These are phyloP conservation scores for Neopestalotiopsis sp. DNA, from an alignment of 2,329 filamentous ascomycete species.

Conservation along the genomic window DNA sequence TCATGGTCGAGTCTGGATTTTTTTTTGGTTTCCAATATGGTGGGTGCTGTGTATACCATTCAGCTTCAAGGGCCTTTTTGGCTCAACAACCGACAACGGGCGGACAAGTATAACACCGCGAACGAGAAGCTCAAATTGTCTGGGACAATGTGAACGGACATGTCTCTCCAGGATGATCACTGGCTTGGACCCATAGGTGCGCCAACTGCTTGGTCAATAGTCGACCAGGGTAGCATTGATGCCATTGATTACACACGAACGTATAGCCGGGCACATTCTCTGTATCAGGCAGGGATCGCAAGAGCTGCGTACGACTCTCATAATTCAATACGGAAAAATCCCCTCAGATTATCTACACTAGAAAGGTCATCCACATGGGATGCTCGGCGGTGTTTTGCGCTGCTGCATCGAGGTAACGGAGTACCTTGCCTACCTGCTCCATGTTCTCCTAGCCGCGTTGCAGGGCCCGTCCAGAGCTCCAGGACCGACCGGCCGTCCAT, in stretches of 20 bases:
- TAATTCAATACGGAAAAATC: constrained; percentile 10
- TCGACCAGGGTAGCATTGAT: background rate
- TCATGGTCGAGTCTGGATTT: background rate
- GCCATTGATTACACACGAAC: background rate
- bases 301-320: background rate
- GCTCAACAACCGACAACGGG: background rate
- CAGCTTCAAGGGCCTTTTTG: background rate
- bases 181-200: background rate
- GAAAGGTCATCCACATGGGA: constrained; percentile 2
- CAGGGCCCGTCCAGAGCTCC: background rate
- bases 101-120: background rate
- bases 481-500: background rate
- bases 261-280: constrained; percentile 7
- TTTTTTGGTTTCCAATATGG: background rate
- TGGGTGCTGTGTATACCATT: background rate
- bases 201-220: background rate
- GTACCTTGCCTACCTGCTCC: background rate
- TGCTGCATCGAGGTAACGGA: constrained; percentile 11
- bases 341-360: constrained; percentile 7
- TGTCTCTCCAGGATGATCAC: background rate
- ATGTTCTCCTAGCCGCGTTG: constrained; percentile 1
- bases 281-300: constrained; percentile 13
- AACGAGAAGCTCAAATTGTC: background rate
- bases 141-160: background rate
- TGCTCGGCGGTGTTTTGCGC: constrained; percentile 11